Evolutionary conservation across 1,284 basidiomycete genomes (phyloP).

Genomic region (Psilocybe mexicana): DNA sequence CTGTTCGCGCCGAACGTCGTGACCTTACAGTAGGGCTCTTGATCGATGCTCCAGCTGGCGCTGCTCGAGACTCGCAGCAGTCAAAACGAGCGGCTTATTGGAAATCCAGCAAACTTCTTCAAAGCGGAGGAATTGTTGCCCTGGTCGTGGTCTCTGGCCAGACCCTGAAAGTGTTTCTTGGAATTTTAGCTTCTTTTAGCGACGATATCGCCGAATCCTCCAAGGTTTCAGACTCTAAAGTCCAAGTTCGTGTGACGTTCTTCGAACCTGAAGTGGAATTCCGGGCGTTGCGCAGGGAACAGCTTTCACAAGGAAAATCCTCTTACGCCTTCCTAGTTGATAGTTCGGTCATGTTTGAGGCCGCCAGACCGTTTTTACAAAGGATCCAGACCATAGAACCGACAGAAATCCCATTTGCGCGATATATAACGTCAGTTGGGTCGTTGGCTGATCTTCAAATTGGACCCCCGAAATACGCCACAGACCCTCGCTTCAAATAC

Average conservation of each 20-base stretch:
- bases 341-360: background rate
- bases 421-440: background rate
- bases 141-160: background rate
- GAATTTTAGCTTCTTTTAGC: background rate
- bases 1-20: conserved; percentile 1
- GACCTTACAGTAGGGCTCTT: background rate
- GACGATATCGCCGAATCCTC: background rate
- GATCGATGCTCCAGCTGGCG: background rate
- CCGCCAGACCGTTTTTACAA: background rate
- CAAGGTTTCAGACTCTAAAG: background rate
- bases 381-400: background rate
- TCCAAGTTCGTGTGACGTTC: background rate
- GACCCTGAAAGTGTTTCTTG: background rate
- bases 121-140: background rate
- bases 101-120: background rate
- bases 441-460: background rate
- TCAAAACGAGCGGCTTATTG: background rate
- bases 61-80: background rate
- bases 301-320: background rate
- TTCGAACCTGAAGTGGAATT: conserved; percentile 1
- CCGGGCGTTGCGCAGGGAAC: background rate
- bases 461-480: background rate
- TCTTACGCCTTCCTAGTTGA: background rate
- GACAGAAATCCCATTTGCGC: background rate
- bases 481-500: background rate